Evolutionary conservation across 2,329 filamentous ascomycete genomes (phyloP).

Genomic region (Phialocephala sp.): DNA sequence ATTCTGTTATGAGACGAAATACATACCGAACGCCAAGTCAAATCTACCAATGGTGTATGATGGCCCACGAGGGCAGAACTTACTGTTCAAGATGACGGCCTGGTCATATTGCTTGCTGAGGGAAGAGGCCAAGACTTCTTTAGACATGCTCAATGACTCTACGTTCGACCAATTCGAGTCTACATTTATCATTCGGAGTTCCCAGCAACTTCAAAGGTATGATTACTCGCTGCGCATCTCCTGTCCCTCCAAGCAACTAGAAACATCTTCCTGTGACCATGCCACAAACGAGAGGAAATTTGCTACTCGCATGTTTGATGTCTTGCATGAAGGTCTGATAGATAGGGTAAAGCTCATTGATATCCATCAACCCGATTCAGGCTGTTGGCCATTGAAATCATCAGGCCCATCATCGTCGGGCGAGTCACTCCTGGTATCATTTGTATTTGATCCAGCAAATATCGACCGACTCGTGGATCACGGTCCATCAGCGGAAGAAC

Average conservation of each 20-base stretch:
- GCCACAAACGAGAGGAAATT: conserved; percentile 43
- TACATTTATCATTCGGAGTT: conserved; percentile 74
- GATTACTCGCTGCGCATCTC: conserved; percentile 50
- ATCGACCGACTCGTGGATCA: conserved; percentile 81
- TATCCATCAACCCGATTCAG: conserved; percentile 51
- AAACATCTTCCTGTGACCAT: conserved; percentile 36
- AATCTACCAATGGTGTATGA: conserved; percentile 78
- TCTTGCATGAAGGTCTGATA: conserved; percentile 73
- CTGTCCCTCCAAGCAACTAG: conserved; percentile 12
- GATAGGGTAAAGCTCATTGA: conserved; percentile 75
- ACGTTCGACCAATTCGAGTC: conserved; percentile 81
- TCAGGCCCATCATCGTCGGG: conserved; percentile 42
- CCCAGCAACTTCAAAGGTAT: conserved; percentile 60
- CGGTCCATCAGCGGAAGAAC: conserved; percentile 85
- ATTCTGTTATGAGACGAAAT: conserved; percentile 53
- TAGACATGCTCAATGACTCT: conserved; percentile 76
- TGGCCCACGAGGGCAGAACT: conserved; percentile 73
- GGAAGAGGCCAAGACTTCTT: conserved; percentile 74
- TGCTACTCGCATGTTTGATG: conserved; percentile 64
- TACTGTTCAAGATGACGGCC: conserved; percentile 87
- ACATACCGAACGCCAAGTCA: conserved; percentile 50
- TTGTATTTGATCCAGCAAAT: conserved; percentile 75
- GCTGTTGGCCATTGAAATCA: conserved; percentile 55
- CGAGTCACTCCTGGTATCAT: conserved; percentile 62
- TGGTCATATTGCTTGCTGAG: conserved; percentile 81